Base-by-base conservation (phyloP, 148 eudicot genomes). In the Nepenthes gracilis region DNA sequence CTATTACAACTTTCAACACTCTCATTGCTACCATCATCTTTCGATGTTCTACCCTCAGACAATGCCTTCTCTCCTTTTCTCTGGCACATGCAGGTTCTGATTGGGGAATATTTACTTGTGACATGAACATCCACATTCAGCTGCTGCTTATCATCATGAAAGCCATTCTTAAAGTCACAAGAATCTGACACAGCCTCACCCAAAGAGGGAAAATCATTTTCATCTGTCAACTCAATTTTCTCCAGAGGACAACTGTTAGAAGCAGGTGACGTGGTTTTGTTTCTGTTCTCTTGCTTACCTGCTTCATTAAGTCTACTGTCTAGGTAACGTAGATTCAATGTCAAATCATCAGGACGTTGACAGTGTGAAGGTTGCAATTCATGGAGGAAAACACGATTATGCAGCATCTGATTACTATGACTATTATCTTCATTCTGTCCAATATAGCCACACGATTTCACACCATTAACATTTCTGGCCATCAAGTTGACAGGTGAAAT, bases 1-100 rank as follows among this genome's bases (percentile, higher is more conserved):
- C 81, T 82, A 59, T 72, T 74, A 62, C 80, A 80, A 67, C 92
- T 85, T 64, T 82, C 83, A 14, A 74, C 80, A 52, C 81, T 82
- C 60, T 74, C 83, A 10, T 64, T 59, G 56, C 83, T 80, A 38
- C 75, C 82, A 12, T 77, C 79, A 36, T 73, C 69, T 33, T 73
- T 63, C 15, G 76, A 65, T 5, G 52, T 51, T 63, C 61, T 71
- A 43, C 55, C 61, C 43, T 43, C 55, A 6, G 77, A 81, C 34
- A 72, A 54, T 35, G 70, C 76, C 75, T 67, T 77, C 33, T 78
- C 79, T 12, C 83, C 80, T 65, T 78, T 80, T 60, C 61, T 58
- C 55, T 47, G 37, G 43, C 57, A 40, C 13, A 63, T 52, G 51
- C 14, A 36, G 38, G 65, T 36, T 33, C 66, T 70, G 58, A 57